Percentiles rank a stretch among this genome's conserved stretches.
These are phyloP conservation scores for Alternaria arbusti DNA, from an alignment of 2,329 filamentous ascomycete genomes.

Conservation along the genomic window DNA sequence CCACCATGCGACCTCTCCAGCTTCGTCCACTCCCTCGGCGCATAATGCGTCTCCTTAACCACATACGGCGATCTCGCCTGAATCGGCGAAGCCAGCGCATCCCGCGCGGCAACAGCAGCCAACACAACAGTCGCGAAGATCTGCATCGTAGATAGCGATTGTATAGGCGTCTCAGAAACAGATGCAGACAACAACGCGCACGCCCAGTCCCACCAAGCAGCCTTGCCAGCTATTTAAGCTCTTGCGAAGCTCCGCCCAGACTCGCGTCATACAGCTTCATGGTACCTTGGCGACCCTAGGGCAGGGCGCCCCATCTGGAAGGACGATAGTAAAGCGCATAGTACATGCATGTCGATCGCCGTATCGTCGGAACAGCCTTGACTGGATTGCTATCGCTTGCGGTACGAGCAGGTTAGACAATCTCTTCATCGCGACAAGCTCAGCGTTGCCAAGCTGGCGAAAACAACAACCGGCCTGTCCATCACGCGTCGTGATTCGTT, in stretches of 20 bases:
- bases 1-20: constrained; percentile 56
- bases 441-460: not conserved
- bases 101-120: constrained; percentile 35
- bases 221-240: constrained; percentile 12
- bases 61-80: constrained; percentile 52
- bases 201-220: not conserved
- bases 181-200: constrained; percentile 1
- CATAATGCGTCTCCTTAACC: constrained; percentile 63
- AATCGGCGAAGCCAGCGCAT: constrained; percentile 46
- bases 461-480: not conserved
- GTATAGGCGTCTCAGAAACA: not conserved
- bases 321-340: constrained; percentile 4
- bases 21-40: constrained; percentile 60
- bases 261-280: not conserved
- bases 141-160: constrained; percentile 7
- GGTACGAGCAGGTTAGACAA: not conserved
- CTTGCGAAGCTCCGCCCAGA: not conserved
- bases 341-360: constrained; percentile 6
- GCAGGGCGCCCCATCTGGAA: not conserved
- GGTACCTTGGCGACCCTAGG: constrained; percentile 2
- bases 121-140: constrained; percentile 29
- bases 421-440: not conserved
- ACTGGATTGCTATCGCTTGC: not conserved
- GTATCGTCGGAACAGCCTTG: not conserved
- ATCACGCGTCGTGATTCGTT: not conserved